Evolutionary conservation across 1,139 yeast species (phyloP).

Genomic region (Yamadazyma diospyri): DNA sequence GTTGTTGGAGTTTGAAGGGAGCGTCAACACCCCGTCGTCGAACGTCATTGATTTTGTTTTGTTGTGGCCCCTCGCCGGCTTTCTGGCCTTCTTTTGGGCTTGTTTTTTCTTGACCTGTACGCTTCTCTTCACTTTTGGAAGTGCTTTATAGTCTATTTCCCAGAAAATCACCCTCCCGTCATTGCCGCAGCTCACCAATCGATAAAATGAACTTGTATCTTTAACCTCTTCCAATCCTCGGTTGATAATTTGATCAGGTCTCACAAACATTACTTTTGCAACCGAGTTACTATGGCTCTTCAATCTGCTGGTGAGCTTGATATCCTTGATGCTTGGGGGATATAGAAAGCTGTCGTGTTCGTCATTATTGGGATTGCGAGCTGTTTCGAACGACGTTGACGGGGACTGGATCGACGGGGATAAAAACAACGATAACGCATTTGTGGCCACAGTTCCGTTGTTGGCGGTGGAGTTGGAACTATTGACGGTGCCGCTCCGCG

Average conservation of each 20-base stretch:
- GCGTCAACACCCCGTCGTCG: slow-evolving; percentile 9
- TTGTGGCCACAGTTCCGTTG: background rate
- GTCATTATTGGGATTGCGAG: slow-evolving; percentile 6
- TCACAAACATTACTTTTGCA: slow-evolving; percentile 38
- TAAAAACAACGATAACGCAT: slow-evolving; percentile 14
- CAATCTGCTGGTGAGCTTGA: slow-evolving; percentile 46
- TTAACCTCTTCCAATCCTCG: slow-evolving; percentile 15
- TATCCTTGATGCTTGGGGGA: slow-evolving; percentile 41
- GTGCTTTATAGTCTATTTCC: slow-evolving; percentile 68
- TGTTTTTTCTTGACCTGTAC: slow-evolving; percentile 2
- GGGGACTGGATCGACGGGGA: slow-evolving; percentile 22
- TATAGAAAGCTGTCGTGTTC: slow-evolving; percentile 11
- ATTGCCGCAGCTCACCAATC: slow-evolving; percentile 64
- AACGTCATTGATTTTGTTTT: slow-evolving; percentile 12
- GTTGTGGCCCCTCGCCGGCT: slow-evolving; percentile 8
- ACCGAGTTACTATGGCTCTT: slow-evolving; percentile 72
- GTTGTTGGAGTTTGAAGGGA: slow-evolving; percentile 10
- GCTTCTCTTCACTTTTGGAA: slow-evolving; percentile 43
- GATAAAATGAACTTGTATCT: slow-evolving; percentile 35
- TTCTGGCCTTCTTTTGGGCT: background rate
- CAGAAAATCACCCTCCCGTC: slow-evolving; percentile 68
- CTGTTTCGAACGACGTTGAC: slow-evolving; percentile 20
- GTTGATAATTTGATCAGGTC: slow-evolving; percentile 13
- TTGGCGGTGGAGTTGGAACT: slow-evolving; percentile 22
- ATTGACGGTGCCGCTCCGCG: slow-evolving; percentile 38